Conservation (phyloP, 257 asterid species). For the Ligustrum vulgare region DNA sequence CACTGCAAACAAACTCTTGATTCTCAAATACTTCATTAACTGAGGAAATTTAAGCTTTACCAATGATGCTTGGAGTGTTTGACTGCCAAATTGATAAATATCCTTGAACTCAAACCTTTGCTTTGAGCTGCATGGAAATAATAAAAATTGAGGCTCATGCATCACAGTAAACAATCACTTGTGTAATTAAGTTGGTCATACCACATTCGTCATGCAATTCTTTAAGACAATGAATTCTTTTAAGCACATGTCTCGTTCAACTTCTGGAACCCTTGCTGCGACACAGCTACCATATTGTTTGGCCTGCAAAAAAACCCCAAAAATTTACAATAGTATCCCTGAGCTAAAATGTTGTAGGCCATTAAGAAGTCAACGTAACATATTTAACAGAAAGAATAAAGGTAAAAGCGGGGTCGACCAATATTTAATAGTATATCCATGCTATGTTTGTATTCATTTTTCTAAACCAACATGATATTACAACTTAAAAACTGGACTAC, state of each 20-base stretch:
- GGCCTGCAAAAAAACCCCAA: conserved; percentile 44
- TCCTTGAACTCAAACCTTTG: conserved; percentile 49
- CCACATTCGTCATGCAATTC: conserved; percentile 84
- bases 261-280: conserved; percentile 77
- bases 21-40: not conserved
- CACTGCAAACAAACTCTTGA: not conserved
- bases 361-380: not conserved
- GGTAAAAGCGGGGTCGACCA: not conserved
- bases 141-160: conserved; percentile 3
- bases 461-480: not conserved
- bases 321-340: not conserved
- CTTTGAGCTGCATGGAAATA: conserved; percentile 44
- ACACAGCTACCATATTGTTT: conserved; percentile 83
- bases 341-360: not conserved
- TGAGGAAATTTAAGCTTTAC: conserved; percentile 23
- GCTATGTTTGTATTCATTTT: not conserved
- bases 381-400: not conserved
- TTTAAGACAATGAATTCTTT: conserved; percentile 71
- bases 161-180: not conserved
- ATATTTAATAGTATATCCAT: not conserved
- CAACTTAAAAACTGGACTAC: not conserved
- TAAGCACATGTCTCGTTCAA: conserved; percentile 79
- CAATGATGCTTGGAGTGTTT: conserved; percentile 20
- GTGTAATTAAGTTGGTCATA: conserved; percentile 33
- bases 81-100: conserved; percentile 22